Evolutionary conservation across 2,329 filamentous ascomycete genomes (phyloP), one percentile per base, ranked within the genome.

Genomic region (Aspergillus udagawae): DNA sequence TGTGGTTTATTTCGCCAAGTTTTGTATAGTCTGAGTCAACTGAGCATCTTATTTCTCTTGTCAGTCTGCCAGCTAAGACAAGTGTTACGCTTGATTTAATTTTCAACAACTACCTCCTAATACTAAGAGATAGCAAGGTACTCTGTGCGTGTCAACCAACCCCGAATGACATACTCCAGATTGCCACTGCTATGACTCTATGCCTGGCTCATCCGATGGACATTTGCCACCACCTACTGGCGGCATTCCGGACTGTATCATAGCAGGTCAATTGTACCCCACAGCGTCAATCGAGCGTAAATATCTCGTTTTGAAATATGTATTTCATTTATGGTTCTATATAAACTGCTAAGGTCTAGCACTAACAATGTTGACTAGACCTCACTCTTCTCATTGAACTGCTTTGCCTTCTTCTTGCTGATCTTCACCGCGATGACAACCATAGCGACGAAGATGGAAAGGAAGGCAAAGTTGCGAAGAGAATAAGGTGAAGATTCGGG

Each of bases 401-500:
- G 55, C 51, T 62, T 62, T 29, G 42, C 51, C 38, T 9, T 42
- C 35, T 54, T 58, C 27, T 54, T 62, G 38, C 50, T 50, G 49
- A 45, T 56, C 23, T 49, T 56, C 49, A 60, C 48, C 29, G 62
- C 54, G 28, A 66, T 51, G 45, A 65, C 53, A 44, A 67, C 47
- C 44, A 64, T 51, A 35, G 60, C 63, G 56, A 63, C 49, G 47
- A 64, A 54, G 53, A 66, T 51, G 29, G 62, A 47, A 20, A 68
- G 51, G 45, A 64, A 52, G 45, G 63, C 60, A 20, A 67, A 49
- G 32, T 58, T 57, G 28, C 10, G 52, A 45, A 47, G 55, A 7
- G n/a, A 45, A 49, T 23, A 44, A 28, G 47, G 23, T 57, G 44
- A 57, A 58, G 41, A 61, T 52, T 41, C 50, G 60, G 21, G 49